These are phyloP conservation scores for Boletus reticuloceps DNA, from an alignment of 768 basidiomycete genomes.

Conservation along the genomic window DNA sequence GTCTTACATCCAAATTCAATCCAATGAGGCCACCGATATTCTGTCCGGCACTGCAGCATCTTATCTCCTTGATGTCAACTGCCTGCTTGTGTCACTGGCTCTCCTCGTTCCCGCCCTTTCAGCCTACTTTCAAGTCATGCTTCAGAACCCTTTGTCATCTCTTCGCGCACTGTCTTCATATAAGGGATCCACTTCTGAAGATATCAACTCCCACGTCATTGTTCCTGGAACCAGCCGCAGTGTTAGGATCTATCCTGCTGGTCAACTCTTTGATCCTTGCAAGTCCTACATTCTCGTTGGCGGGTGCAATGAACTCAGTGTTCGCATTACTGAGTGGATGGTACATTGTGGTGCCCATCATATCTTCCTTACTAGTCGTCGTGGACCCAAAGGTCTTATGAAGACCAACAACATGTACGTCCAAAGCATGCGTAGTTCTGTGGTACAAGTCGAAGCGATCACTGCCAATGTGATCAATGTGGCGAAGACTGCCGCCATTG, in stretches of 20 bases:
- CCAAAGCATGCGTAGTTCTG: slow-evolving; percentile 19
- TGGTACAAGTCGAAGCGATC: slow-evolving; percentile 26
- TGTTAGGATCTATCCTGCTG: slow-evolving; percentile 22
- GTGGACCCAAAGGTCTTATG: slow-evolving; percentile 15
- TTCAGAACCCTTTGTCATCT: slow-evolving; percentile 9
- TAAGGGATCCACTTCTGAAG: not conserved
- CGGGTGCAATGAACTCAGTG: slow-evolving; percentile 22
- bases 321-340: slow-evolving; percentile 34
- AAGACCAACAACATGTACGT: slow-evolving; percentile 29
- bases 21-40: slow-evolving; percentile 10
- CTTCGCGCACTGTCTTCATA: slow-evolving; percentile 10
- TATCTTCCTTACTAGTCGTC: slow-evolving; percentile 30
- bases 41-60: slow-evolving; percentile 15
- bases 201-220: slow-evolving; percentile 15
- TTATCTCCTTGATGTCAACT: slow-evolving; percentile 20
- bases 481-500: slow-evolving; percentile 21
- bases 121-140: slow-evolving; percentile 20
- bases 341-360: slow-evolving; percentile 30
- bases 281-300: slow-evolving; percentile 22
- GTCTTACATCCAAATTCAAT: slow-evolving; percentile 24
- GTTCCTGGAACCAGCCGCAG: slow-evolving; percentile 4
- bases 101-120: slow-evolving; percentile 17
- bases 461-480: slow-evolving; percentile 25
- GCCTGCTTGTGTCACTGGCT: slow-evolving; percentile 18
- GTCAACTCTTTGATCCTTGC: slow-evolving; percentile 31